Conservation (phyloP, 306 rosid species). For the Ceratonia siliqua region DNA sequence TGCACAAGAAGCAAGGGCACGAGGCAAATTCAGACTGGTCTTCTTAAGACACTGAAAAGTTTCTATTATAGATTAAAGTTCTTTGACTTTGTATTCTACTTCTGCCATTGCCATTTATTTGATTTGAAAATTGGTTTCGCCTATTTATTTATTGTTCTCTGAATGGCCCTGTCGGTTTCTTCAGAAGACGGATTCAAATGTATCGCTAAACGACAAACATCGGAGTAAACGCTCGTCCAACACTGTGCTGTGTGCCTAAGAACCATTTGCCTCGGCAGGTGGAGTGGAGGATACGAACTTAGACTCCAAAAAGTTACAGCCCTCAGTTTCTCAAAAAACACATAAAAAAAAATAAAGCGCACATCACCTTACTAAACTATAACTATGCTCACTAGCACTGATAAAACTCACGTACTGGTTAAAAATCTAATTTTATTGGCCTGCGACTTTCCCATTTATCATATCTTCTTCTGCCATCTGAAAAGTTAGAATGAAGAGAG, state of each 20-base stretch:
- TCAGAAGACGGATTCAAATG: slow-evolving; percentile 23
- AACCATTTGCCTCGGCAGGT: slow-evolving; percentile 30
- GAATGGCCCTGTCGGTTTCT: slow-evolving; percentile 30
- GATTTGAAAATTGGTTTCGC: not conserved
- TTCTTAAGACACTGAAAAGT: slow-evolving; percentile 23
- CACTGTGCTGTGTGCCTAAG: slow-evolving; percentile 14
- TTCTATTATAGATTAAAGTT: slow-evolving; percentile 27
- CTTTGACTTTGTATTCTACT: slow-evolving; percentile 42
- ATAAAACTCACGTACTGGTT: slow-evolving; percentile 16
- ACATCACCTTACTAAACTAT: not conserved
- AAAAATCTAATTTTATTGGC: slow-evolving; percentile 14
- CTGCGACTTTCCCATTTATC: slow-evolving; percentile 39
- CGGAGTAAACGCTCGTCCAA: slow-evolving; percentile 18
- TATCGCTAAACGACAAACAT: slow-evolving; percentile 52
- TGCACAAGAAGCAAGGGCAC: slow-evolving; percentile 13
- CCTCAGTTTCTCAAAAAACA: too few species aligned
- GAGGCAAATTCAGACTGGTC: slow-evolving; percentile 39
- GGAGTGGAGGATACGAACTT: slow-evolving; percentile 47
- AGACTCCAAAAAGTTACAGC: slow-evolving; percentile 36
- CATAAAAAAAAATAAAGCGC: not conserved
- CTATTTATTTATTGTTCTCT: not conserved
- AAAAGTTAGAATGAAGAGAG: slow-evolving; percentile 40
- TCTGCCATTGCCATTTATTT: not conserved
- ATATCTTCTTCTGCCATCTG: slow-evolving; percentile 27
- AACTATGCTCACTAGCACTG: slow-evolving; percentile 15